Evolutionary conservation across 1,139 yeast genomes (phyloP), one percentile per base, ranked within the genome.

Genomic region (Wickerhamiella pararugosa): DNA sequence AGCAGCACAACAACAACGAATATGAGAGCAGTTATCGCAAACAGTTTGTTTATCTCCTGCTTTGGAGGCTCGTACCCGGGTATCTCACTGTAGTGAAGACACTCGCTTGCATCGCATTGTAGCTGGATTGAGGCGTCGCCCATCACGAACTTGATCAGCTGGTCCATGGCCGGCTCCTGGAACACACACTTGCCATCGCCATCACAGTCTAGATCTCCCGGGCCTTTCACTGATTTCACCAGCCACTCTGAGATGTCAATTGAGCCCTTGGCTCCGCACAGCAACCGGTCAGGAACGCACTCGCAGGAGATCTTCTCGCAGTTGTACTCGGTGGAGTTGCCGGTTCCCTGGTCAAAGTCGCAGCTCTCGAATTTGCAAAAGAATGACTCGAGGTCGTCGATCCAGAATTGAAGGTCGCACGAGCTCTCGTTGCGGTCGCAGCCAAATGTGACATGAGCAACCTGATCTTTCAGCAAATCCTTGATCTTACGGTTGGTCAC

Each of bases 391-490:
- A 69, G 65, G 59, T 84, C 75, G 51, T 79, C 95, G 46, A 90
- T 83, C 98, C 98, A 90, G 58, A 90, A 86, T 60, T 90, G 97
- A 62, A 90, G 86, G 56, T 84, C 78, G 63, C 98, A 90, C 10
- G 60, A 60, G 7, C 45, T 36, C 9, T 43, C 39, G 0, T 82
- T 71, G 51, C 67, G 73, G 55, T 83, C 78, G 64, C 98, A 90
- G 37, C 86, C 72, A 60, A 90, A 90, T 0, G 96, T 86, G 1
- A 84, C 96, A 57, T 90, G 94, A 1, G 98, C 97, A 43, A 70
- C 73, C 60, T 76, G 71, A 0, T 94, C 96, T 21, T 75, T 66
- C 50, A 90, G 66, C 41, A 87, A 80, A 45, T 79, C 76, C 40
- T 84, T 67, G 50, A 90, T 86, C 61, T 87, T 90, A 46, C 75